Conservation (phyloP, 2,329 filamentous ascomycete genomes). For the Juglanconis sp. region DNA sequence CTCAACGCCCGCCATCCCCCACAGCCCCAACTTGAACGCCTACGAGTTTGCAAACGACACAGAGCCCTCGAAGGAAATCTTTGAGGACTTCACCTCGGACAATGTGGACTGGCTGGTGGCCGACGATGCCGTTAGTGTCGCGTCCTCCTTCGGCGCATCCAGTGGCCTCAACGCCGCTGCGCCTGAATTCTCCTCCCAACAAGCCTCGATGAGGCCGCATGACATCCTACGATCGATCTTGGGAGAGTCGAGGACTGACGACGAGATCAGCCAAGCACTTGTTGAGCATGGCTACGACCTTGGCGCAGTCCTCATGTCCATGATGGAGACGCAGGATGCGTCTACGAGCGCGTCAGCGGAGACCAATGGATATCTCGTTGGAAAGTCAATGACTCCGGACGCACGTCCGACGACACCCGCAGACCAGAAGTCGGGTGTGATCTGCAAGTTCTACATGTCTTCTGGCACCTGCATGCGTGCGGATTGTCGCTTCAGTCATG, state of each 20-base stretch:
- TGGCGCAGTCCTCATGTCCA: slow-evolving; percentile 81
- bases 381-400: slow-evolving; percentile 81
- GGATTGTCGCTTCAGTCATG: slow-evolving; percentile 95
- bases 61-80: slow-evolving; percentile 77
- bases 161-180: slow-evolving; percentile 75
- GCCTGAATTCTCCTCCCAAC: slow-evolving; percentile 71
- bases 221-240: slow-evolving; percentile 96
- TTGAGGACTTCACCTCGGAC: slow-evolving; percentile 87
- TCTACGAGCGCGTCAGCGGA: slow-evolving; percentile 33
- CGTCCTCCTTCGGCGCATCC: slow-evolving; percentile 67
- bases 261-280: slow-evolving; percentile 90
- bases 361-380: slow-evolving; percentile 66
- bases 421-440: slow-evolving; percentile 76
- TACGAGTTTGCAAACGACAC: slow-evolving; percentile 89
- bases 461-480: slow-evolving; percentile 93
- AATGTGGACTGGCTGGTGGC: slow-evolving; percentile 97
- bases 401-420: slow-evolving; percentile 74
- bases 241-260: slow-evolving; percentile 82
- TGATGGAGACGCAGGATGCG: slow-evolving; percentile 69
- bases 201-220: slow-evolving; percentile 92
- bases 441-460: slow-evolving; percentile 96
- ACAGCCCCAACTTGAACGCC: slow-evolving; percentile 89
- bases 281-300: slow-evolving; percentile 89
- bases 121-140: slow-evolving; percentile 76
- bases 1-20: slow-evolving; percentile 84